phyloP scores from a whole-genome alignment of 768 basidiomycete species.

The Pleurotus giganteus region DNA sequence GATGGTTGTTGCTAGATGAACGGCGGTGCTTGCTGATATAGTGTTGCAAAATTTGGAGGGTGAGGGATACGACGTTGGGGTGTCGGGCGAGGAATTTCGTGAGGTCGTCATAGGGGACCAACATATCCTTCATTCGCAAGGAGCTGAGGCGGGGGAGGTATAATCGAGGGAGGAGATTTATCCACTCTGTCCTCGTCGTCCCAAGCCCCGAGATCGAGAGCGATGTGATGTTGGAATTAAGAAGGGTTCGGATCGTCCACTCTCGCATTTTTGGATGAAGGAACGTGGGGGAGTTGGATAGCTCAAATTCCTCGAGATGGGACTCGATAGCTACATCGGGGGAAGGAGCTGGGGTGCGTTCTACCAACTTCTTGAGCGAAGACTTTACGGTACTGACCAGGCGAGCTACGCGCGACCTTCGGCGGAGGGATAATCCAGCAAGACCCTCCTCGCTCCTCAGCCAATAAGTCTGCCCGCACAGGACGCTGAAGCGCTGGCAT shows the following conservation, averaged over 20 bases:
- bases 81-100: conserved; percentile 6
- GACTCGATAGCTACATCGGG: background rate
- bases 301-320: conserved; percentile 4
- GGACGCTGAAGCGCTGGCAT: background rate
- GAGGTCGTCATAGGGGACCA: background rate
- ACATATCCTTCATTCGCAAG: conserved; percentile 1
- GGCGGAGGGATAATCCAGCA: background rate
- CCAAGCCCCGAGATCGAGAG: conserved; percentile 9
- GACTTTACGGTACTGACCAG: background rate
- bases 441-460: background rate
- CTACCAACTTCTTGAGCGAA: background rate
- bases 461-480: conserved; percentile 3
- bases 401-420: background rate
- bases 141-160: background rate
- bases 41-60: background rate
- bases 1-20: background rate
- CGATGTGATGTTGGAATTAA: conserved; percentile 8
- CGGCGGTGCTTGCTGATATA: background rate
- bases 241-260: conserved; percentile 15
- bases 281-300: conserved; percentile 10
- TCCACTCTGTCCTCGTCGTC: background rate
- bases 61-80: conserved; percentile 4
- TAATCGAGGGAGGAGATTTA: background rate
- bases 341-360: background rate
- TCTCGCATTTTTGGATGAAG: conserved; percentile 11